A percentile compares a stretch with the other conserved stretches of the same genome.
phyloP scores from a whole-genome alignment of 495 filamentous ascomycete genomes.

The Staphylotrichum longicolle region DNA sequence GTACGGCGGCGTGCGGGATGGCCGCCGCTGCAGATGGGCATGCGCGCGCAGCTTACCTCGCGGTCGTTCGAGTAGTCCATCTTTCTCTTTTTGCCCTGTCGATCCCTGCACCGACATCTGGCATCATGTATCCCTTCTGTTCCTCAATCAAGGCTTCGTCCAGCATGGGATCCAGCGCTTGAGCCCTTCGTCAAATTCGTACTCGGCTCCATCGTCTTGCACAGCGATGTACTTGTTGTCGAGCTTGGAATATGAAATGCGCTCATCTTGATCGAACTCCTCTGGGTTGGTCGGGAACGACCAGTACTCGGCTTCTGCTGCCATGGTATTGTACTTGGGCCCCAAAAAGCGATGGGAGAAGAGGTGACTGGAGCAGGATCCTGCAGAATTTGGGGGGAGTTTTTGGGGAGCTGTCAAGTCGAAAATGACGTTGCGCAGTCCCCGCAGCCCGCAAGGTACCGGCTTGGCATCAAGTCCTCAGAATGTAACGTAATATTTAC shows the following conservation, averaged over 20 bases:
- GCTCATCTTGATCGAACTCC: constrained; percentile 77
- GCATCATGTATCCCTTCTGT: constrained; percentile 63
- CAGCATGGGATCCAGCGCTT: constrained; percentile 77
- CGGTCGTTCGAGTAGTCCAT: constrained; percentile 59
- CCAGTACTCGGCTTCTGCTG: constrained; percentile 33
- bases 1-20: constrained; percentile 15
- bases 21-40: constrained; percentile 27
- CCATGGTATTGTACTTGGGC: constrained; percentile 21
- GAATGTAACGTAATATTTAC: too few relatives aligned
- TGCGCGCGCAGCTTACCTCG: constrained; percentile 52
- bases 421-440: constrained; percentile 16
- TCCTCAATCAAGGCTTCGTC: constrained; percentile 78
- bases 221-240: constrained; percentile 81
- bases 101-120: constrained; percentile 55
- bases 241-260: constrained; percentile 80
- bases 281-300: constrained; percentile 67
- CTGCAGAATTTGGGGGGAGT: too few relatives aligned
- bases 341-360: background rate
- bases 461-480: background rate
- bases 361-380: too few relatives aligned
- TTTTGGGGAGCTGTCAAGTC: background rate
- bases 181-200: constrained; percentile 68
- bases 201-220: constrained; percentile 80
- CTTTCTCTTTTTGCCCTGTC: constrained; percentile 69
- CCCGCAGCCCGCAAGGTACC: background rate